phyloP scores from a whole-genome alignment of 768 basidiomycete species.

The Lanmaoa pseudosensibilis region DNA sequence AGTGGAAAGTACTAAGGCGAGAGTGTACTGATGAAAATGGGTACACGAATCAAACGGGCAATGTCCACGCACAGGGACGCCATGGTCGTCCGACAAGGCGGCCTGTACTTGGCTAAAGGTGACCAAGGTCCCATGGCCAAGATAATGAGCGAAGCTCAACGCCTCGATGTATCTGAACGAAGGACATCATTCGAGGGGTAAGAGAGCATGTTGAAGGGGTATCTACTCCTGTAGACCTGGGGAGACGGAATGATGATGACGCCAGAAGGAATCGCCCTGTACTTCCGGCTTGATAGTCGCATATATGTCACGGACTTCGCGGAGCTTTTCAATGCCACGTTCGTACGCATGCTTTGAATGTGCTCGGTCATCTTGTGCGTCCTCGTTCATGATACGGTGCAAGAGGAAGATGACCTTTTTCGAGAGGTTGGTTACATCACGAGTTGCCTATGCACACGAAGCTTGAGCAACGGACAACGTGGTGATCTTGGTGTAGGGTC shows the following conservation, averaged over 20 bases:
- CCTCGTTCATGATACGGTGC: slow-evolving; percentile 65
- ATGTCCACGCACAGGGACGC: slow-evolving; percentile 55
- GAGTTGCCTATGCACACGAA: slow-evolving; percentile 53
- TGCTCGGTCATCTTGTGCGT: slow-evolving; percentile 27
- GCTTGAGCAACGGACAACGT: not conserved
- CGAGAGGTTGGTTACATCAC: slow-evolving; percentile 87
- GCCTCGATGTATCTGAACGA: slow-evolving; percentile 80
- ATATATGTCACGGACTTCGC: slow-evolving; percentile 66
- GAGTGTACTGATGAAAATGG: slow-evolving; percentile 2
- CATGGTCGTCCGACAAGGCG: slow-evolving; percentile 59
- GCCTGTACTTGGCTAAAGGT: slow-evolving; percentile 66
- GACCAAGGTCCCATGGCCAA: slow-evolving; percentile 68
- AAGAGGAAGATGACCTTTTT: slow-evolving; percentile 94
- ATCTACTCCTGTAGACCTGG: slow-evolving; percentile 78
- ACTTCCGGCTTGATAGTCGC: slow-evolving; percentile 61
- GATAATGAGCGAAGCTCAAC: slow-evolving; percentile 82
- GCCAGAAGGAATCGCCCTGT: slow-evolving; percentile 71
- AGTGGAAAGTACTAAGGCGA: slow-evolving; percentile 68
- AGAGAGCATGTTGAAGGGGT: not conserved
- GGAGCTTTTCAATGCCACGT: slow-evolving; percentile 57
- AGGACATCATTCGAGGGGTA: slow-evolving; percentile 16
- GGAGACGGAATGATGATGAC: slow-evolving; percentile 70
- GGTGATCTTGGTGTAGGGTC: slow-evolving; percentile 6
- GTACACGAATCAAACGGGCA: slow-evolving; percentile 2
- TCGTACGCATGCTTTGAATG: slow-evolving; percentile 47